These are phyloP conservation scores for Xylaria intraflava DNA, from an alignment of 495 filamentous ascomycete species.

Conservation along the genomic window DNA sequence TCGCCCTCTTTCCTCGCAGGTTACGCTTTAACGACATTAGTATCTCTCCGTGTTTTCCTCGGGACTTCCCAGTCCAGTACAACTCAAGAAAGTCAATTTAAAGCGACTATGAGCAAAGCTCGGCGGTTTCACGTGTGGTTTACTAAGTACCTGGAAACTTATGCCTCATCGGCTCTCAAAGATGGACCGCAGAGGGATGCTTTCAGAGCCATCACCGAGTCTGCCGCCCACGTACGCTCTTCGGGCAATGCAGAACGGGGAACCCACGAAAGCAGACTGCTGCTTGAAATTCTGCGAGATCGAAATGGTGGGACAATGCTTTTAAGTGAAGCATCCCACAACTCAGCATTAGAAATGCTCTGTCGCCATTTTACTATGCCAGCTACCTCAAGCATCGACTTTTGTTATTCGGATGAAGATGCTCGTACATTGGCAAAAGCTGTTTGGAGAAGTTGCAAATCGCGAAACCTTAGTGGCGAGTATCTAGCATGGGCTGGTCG, in stretches of 20 bases:
- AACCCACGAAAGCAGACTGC: slow-evolving; percentile 62
- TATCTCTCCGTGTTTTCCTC: slow-evolving; percentile 67
- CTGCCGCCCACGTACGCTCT: slow-evolving; percentile 52
- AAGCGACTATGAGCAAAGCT: slow-evolving; percentile 59
- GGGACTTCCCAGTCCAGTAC: slow-evolving; percentile 58
- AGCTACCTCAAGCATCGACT: slow-evolving; percentile 48
- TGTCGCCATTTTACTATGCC: slow-evolving; percentile 63
- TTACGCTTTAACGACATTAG: slow-evolving; percentile 65
- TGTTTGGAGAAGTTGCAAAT: slow-evolving; percentile 68
- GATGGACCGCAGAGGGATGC: slow-evolving; percentile 39
- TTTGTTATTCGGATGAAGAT: slow-evolving; percentile 55
- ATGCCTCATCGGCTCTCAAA: slow-evolving; percentile 45
- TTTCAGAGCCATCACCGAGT: slow-evolving; percentile 58
- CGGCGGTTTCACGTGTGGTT: slow-evolving; percentile 68
- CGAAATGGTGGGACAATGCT: slow-evolving; percentile 53
- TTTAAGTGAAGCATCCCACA: slow-evolving; percentile 59
- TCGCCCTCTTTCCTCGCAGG: slow-evolving; percentile 72
- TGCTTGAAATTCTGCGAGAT: slow-evolving; percentile 69
- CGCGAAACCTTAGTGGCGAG: slow-evolving; percentile 50
- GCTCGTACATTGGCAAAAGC: slow-evolving; percentile 54
- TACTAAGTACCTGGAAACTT: slow-evolving; percentile 50
- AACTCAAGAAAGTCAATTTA: slow-evolving; percentile 70
- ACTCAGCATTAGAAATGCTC: slow-evolving; percentile 66
- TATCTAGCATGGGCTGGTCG: slow-evolving; percentile 81
- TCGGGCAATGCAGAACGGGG: slow-evolving; percentile 54